Base-by-base conservation (phyloP, 2,329 filamentous ascomycete species). In the Trichoderma guizhouense region DNA sequence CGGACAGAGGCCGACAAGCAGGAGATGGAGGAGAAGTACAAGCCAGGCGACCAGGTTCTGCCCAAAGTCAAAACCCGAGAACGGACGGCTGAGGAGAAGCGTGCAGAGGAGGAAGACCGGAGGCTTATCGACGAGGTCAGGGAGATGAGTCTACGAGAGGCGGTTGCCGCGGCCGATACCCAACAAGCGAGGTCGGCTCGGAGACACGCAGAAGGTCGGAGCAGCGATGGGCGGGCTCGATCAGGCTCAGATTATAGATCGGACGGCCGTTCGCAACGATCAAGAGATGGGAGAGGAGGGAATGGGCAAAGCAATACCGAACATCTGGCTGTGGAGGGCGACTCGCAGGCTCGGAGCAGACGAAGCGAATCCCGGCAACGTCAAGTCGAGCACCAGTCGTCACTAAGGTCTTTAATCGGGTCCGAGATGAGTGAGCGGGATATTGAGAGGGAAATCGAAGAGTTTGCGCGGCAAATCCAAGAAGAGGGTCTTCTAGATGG, bases 401-500 rank as follows among this genome's bases (percentile, higher is more conserved):
- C 94, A 72, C 84, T 98, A 74, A 86, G 95, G 68, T 97, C 93
- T 11, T 83, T 98, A 72, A 90, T 98, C 72, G 95, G 93, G 77
- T 88, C 91, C 5, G 92, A 95, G 74, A 86, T 93, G 71, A 93
- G 93, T 76, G 90, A 91, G 60, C 87, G 90, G 24, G 92, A 95
- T 75, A 91, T 97, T 76, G 92, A 97, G 79, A 90, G 92, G 73
- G 94, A 97, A 79, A 97, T 98, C 72, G 89, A 96, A 75, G 94
- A 96, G 73, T 97, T 98, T 76, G 88, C 97, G 75, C 89, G 93
- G 57, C 94, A 97, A 79, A 97, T 97, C 72, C 88, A 95, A 75
- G 92, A 95, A 74, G 94, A 97, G 78, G 94, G 95, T 0, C 83
- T 98, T 24, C 82, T 97, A 39, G 93, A 98, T 77, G 95, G 94